phyloP scores from a whole-genome alignment of 2,329 filamentous ascomycete species.

The Beauveria sp. region DNA sequence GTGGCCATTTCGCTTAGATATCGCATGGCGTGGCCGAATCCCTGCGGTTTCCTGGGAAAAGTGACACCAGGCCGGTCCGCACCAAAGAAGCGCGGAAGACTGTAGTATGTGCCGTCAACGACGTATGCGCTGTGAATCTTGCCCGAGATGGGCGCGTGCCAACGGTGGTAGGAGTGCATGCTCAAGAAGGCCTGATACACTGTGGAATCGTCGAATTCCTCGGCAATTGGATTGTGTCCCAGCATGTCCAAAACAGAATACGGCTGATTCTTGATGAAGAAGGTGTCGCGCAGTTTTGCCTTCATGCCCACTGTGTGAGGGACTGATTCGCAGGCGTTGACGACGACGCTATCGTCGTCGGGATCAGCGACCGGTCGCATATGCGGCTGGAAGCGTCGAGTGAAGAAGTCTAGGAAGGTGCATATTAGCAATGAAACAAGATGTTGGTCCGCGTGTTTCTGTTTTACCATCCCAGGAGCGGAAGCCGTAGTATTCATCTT shows the following conservation, averaged over 20 bases:
- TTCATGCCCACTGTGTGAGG: conserved; percentile 44
- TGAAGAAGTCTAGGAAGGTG: conserved; percentile 51
- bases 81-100: conserved; percentile 41
- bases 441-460: rapidly evolving
- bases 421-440: neutral
- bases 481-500: conserved; percentile 48
- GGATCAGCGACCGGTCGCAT: conserved; percentile 51
- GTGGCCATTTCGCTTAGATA: conserved; percentile 63
- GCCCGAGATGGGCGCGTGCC: conserved; percentile 62
- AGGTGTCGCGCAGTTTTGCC: conserved; percentile 49
- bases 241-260: conserved; percentile 62
- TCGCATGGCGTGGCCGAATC: conserved; percentile 48
- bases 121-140: conserved; percentile 50
- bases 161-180: conserved; percentile 62
- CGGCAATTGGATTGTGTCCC: conserved; percentile 42
- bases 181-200: conserved; percentile 66
- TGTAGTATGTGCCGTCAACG: conserved; percentile 60
- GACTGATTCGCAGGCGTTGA: conserved; percentile 58
- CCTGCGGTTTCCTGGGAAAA: conserved; percentile 27
- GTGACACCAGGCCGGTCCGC: conserved; percentile 19
- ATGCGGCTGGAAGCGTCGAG: conserved; percentile 42
- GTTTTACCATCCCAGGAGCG: conserved; percentile 56
- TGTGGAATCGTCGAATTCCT: conserved; percentile 53
- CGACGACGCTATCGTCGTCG: conserved; percentile 45
- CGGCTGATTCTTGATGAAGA: conserved; percentile 63